Evolutionary conservation across 257 asterid species (phyloP).

Genomic region (Thymus quinquecostatus): DNA sequence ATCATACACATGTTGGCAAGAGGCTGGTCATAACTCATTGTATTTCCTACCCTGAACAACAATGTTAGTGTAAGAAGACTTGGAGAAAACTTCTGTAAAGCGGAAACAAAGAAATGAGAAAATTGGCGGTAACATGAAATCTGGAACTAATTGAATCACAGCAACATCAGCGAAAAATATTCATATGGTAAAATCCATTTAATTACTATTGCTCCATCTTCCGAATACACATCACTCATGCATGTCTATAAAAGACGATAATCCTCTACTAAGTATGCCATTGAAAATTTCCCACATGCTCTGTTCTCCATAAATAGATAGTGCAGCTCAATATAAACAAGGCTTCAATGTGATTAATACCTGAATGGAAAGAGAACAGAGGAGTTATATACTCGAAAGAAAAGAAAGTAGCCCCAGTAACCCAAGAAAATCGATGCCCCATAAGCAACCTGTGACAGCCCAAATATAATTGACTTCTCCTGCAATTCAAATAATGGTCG

Average conservation of each 20-base stretch:
- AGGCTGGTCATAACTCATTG: constrained; percentile 56
- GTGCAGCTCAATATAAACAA: constrained; percentile 11
- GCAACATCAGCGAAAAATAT: not conserved
- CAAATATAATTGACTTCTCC: constrained; percentile 86
- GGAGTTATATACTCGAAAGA: constrained; percentile 44
- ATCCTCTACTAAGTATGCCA: constrained; percentile 16
- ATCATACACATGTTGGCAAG: constrained; percentile 81
- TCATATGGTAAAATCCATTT: not conserved
- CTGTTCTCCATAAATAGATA: not conserved
- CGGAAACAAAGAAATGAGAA: constrained; percentile 16
- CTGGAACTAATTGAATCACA: not conserved
- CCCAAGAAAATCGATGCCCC: constrained; percentile 77
- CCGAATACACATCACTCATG: constrained; percentile 6
- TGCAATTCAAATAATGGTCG: constrained; percentile 43
- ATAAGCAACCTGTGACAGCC: constrained; percentile 85
- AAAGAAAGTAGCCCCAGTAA: constrained; percentile 90
- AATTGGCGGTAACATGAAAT: not conserved
- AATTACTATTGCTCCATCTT: constrained; percentile 18
- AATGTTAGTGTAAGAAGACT: constrained; percentile 25
- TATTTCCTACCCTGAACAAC: constrained; percentile 59
- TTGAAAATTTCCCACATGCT: constrained; percentile 6
- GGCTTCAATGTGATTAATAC: constrained; percentile 43
- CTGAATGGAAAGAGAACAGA: constrained; percentile 82
- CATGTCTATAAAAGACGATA: not conserved
- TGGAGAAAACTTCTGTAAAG: constrained; percentile 19